Evolutionary conservation across 192 early-diverging fungal species (phyloP).

Genomic region (Coemansia sp.): DNA sequence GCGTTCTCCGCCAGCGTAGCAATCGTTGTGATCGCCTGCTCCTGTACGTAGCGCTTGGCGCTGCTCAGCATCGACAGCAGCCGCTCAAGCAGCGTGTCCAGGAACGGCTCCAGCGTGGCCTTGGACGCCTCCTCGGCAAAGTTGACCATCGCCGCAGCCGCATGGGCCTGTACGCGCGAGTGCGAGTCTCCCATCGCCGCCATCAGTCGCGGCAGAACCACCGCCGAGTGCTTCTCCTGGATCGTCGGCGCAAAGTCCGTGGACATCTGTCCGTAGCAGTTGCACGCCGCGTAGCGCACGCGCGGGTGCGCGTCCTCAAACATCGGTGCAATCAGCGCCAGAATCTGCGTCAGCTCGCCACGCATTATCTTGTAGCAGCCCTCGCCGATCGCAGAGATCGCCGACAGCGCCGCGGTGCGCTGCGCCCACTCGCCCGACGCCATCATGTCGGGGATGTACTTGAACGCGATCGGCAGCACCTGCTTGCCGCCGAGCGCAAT

Average conservation of each 20-base stretch:
- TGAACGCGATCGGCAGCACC: constrained; percentile 87
- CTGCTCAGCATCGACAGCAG: constrained; percentile 84
- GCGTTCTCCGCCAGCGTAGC: constrained; percentile 96
- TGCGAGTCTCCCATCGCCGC: constrained; percentile 81
- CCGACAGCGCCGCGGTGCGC: constrained; percentile 91
- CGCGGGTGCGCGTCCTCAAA: constrained; percentile 89
- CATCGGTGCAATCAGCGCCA: constrained; percentile 78
- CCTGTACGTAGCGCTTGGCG: constrained; percentile 90
- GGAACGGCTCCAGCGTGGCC: constrained; percentile 80
- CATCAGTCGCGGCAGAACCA: constrained; percentile 77
- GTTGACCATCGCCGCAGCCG: constrained; percentile 97
- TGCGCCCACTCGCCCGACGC: constrained; percentile 81
- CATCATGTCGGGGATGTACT: constrained; percentile 87
- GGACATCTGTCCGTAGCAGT: constrained; percentile 96
- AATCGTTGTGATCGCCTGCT: constrained; percentile 98
- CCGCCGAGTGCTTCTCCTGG: constrained; percentile 73
- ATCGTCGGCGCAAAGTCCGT: constrained; percentile 88
- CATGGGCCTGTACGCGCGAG: constrained; percentile 93
- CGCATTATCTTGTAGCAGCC: constrained; percentile 96
- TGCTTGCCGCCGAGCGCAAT: constrained; percentile 82
- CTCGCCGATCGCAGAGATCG: constrained; percentile 95
- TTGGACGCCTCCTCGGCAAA: constrained; percentile 91
- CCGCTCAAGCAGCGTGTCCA: constrained; percentile 87
- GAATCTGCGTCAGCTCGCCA: constrained; percentile 80
- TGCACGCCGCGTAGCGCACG: constrained; percentile 96